Percentiles rank a stretch among this genome's conserved stretches.
These are phyloP conservation scores for Talaromyces sp. DNA, from an alignment of 2,329 filamentous ascomycete genomes.

Conservation along the genomic window DNA sequence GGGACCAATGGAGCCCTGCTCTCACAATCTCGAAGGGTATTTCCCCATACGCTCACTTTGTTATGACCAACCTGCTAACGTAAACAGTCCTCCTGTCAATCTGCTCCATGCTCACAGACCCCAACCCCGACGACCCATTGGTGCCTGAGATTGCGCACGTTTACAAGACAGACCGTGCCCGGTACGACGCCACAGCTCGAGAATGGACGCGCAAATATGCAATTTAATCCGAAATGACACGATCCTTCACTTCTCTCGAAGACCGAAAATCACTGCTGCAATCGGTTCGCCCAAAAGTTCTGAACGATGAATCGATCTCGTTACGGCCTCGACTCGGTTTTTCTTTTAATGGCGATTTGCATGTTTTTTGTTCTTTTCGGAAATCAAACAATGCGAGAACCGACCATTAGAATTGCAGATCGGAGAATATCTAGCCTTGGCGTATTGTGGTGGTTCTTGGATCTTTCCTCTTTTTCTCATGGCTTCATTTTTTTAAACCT, in stretches of 20 bases:
- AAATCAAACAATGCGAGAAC: conserved; percentile 3
- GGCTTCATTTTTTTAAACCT: conserved; percentile 1
- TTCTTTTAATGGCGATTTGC: conserved; percentile 35
- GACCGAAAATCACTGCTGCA: background rate
- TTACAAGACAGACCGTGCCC: conserved; percentile 96
- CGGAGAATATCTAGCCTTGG: conserved; percentile 19
- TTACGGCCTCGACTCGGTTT: conserved; percentile 40
- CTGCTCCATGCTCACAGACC: conserved; percentile 99
- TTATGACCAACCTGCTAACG: background rate
- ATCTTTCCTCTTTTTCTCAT: conserved; percentile 14
- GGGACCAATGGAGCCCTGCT: conserved; percentile 98
- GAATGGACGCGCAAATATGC: conserved; percentile 99
- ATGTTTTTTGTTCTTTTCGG: conserved; percentile 24
- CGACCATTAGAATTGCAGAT: conserved; percentile 21
- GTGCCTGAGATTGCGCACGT: conserved; percentile 99
- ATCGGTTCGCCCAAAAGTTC: conserved; percentile 9
- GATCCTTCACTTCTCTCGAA: conserved; percentile 29
- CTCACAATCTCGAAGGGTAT: conserved; percentile 97
- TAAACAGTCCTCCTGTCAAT: conserved; percentile 85
- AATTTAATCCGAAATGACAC: conserved; percentile 60
- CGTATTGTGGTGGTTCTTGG: conserved; percentile 21
- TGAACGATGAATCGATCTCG: conserved; percentile 19
- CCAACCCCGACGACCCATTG: conserved; percentile 97
- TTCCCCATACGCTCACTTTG: conserved; percentile 22
- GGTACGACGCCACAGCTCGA: conserved; percentile 93